Evolutionary conservation across 768 basidiomycete genomes (phyloP).

Genomic region (Peribolospora kevripleyi): DNA sequence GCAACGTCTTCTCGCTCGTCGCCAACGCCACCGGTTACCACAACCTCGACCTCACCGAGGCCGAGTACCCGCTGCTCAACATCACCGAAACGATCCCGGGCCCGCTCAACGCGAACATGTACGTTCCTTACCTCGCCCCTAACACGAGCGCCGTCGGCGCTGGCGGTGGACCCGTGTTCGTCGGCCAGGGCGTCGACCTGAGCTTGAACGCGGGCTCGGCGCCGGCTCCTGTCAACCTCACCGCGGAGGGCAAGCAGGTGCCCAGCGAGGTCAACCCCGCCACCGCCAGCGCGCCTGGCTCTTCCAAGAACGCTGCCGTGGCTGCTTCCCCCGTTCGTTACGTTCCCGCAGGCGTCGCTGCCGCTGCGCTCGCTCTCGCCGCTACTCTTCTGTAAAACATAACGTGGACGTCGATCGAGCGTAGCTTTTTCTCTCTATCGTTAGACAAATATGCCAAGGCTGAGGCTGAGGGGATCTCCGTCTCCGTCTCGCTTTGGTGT

Average conservation of each 20-base stretch:
- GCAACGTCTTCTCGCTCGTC: conserved; percentile 33
- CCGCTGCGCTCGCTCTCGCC: too few relatives aligned
- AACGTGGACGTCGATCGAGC: too few relatives aligned
- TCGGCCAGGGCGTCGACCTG: conserved; percentile 19
- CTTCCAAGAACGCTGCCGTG: too few relatives aligned
- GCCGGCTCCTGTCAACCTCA: conserved; percentile 25
- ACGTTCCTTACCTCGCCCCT: conserved; percentile 26
- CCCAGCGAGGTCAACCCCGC: too few relatives aligned
- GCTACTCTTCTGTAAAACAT: too few relatives aligned
- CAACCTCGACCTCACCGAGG: conserved; percentile 19
- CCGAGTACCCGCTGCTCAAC: conserved; percentile 23
- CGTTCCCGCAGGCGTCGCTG: too few relatives aligned
- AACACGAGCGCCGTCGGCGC: conserved; percentile 22
- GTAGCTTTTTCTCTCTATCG: too few relatives aligned
- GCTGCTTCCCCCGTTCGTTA: too few relatives aligned
- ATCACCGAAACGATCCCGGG: conserved; percentile 25
- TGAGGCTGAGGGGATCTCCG: too few relatives aligned
- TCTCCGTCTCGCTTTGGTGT: too few relatives aligned
- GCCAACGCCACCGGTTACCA: conserved; percentile 27
- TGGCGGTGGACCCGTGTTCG: conserved; percentile 25
- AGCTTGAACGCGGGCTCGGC: conserved; percentile 19
- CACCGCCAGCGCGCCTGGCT: too few relatives aligned
- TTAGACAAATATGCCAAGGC: too few relatives aligned
- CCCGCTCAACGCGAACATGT: conserved; percentile 18
- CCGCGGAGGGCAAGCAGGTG: conserved; percentile 2